Conservation (phyloP, 441 rosid genomes). For the Dalechampia spathulata region DNA sequence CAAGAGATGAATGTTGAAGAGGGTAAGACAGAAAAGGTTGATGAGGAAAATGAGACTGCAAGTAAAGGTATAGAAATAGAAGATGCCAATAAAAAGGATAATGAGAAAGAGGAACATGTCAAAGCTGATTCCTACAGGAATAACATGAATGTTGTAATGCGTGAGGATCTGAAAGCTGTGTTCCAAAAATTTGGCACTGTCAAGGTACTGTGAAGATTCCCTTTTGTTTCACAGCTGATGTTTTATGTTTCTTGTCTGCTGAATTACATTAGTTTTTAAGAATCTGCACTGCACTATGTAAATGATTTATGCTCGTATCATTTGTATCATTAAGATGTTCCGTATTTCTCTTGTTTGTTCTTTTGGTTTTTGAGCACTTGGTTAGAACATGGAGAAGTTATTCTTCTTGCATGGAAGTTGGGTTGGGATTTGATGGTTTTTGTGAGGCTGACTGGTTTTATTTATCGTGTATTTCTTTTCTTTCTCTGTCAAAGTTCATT, state of each 20-base stretch:
- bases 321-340: neutral
- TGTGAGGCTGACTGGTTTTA: neutral
- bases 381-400: too few relatives aligned
- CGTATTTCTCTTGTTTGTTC: neutral
- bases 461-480: constrained; percentile 3
- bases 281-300: neutral
- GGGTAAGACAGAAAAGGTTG: constrained; percentile 24
- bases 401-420: too few relatives aligned
- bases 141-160: constrained; percentile 62
- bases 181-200: constrained; percentile 69
- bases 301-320: neutral
- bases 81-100: constrained; percentile 24
- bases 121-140: constrained; percentile 39
- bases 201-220: constrained; percentile 43
- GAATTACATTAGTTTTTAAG: neutral
- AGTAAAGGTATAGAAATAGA: constrained; percentile 11
- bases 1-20: constrained; percentile 11
- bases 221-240: neutral
- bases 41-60: constrained; percentile 28
- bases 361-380: too few relatives aligned
- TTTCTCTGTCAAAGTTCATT: constrained; percentile 42
- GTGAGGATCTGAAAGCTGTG: constrained; percentile 80
- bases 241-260: neutral
- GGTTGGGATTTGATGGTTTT: neutral
- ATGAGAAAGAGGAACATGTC: constrained; percentile 35